Percentiles rank a stretch among this genome's conserved stretches.
phyloP scores from a whole-genome alignment of 345 rosid genomes.

The Geranium brycei region DNA sequence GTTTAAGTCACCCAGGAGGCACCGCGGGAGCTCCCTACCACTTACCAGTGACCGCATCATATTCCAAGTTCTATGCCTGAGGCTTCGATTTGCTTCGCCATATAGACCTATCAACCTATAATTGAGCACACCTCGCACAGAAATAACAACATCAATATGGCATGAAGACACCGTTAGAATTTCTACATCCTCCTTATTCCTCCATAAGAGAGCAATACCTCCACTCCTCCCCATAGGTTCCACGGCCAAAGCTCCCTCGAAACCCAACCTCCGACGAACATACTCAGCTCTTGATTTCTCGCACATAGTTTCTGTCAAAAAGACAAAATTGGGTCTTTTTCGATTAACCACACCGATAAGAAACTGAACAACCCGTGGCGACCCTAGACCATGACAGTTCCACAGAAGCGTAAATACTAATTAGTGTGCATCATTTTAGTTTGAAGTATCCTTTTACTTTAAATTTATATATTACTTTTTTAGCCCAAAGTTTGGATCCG shows the following conservation, averaged over 20 bases:
- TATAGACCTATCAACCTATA: neutral
- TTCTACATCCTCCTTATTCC: too few species aligned
- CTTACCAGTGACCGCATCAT: neutral
- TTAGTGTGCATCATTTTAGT: too few species aligned
- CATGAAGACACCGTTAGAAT: neutral
- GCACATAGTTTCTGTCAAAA: neutral
- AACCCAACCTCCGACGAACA: neutral
- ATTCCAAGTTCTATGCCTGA: neutral
- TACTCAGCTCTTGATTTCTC: neutral
- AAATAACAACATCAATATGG: neutral
- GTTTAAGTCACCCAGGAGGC: constrained; percentile 3
- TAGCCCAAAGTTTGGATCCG: too few species aligned
- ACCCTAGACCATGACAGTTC: neutral
- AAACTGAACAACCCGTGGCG: neutral
- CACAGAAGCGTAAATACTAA: too few species aligned
- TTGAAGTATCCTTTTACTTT: too few species aligned
- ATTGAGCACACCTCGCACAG: neutral
- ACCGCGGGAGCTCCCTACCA: neutral
- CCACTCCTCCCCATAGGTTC: neutral
- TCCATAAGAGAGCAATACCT: neutral
- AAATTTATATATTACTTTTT: too few species aligned
- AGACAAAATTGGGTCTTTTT: neutral
- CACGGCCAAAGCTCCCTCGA: neutral
- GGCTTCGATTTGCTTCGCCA: neutral
- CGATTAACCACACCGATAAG: neutral